A percentile compares a stretch with the other conserved stretches of the same genome.
phyloP scores from a whole-genome alignment of 179 eudicot genomes.

The Dionaea muscipula region DNA sequence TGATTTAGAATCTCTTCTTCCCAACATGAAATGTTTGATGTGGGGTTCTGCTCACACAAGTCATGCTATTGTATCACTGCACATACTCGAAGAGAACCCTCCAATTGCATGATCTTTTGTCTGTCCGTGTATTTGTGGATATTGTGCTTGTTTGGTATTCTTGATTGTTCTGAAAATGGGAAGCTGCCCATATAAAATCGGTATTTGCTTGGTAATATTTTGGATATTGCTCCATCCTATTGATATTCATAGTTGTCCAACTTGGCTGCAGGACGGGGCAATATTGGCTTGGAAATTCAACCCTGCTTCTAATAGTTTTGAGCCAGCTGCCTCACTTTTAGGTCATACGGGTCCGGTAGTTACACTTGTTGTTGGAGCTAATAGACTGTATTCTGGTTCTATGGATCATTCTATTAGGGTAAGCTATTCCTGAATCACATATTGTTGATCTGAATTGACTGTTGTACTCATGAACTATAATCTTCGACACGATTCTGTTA shows the following conservation, averaged over 20 bases:
- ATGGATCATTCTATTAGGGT: conserved; percentile 75
- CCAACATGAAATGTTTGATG: no score
- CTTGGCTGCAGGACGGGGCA: conserved; percentile 55
- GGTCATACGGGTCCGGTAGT: conserved; percentile 77
- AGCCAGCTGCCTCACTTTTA: conserved; percentile 71
- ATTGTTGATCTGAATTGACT: background rate
- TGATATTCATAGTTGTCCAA: background rate
- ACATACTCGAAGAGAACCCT: no score
- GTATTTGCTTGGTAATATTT: no score
- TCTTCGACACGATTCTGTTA: background rate
- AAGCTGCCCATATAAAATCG: no score
- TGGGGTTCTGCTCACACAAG: no score
- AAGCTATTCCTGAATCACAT: conserved; percentile 16
- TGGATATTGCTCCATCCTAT: background rate
- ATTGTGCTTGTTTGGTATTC: no score
- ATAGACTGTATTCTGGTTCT: conserved; percentile 85
- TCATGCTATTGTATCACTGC: no score
- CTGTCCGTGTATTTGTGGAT: no score
- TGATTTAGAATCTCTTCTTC: no score
- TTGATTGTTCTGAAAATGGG: no score
- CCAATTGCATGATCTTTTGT: no score
- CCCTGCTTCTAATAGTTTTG: conserved; percentile 55
- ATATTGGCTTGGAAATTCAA: conserved; percentile 89
- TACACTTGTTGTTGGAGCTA: conserved; percentile 76
- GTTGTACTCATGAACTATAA: background rate